phyloP scores from a whole-genome alignment of 805 yeast species.

The Candida yuanshanica region DNA sequence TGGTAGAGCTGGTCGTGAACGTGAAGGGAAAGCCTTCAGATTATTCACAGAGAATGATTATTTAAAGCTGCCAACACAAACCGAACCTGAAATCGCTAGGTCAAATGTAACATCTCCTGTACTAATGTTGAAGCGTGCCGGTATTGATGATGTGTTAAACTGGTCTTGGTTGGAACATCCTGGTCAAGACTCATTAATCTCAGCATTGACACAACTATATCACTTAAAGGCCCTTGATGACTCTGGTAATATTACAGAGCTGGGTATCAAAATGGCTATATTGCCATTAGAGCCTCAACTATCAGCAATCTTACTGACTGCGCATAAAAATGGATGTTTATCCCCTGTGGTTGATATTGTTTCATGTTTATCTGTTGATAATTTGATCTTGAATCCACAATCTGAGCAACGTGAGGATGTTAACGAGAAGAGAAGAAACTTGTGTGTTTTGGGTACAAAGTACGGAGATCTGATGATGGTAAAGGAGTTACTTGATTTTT shows the following conservation, averaged over 20 bases:
- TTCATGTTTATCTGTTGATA: slow-evolving; percentile 90
- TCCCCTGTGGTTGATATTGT: slow-evolving; percentile 79
- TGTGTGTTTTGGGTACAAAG: slow-evolving; percentile 63
- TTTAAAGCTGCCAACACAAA: slow-evolving; percentile 58
- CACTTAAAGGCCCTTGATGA: slow-evolving; percentile 76
- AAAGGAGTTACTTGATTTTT: slow-evolving; percentile 69
- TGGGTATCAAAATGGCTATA: slow-evolving; percentile 84
- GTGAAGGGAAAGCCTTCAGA: slow-evolving; percentile 83
- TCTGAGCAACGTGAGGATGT: slow-evolving; percentile 81
- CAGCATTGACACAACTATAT: slow-evolving; percentile 75
- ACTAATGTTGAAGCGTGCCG: slow-evolving; percentile 74
- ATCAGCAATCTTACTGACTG: slow-evolving; percentile 76
- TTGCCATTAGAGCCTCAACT: slow-evolving; percentile 91
- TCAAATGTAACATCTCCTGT: slow-evolving; percentile 83
- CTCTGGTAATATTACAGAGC: slow-evolving; percentile 64
- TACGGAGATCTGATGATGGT: slow-evolving; percentile 82
- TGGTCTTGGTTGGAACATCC: slow-evolving; percentile 97
- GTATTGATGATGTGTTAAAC: slow-evolving; percentile 73
- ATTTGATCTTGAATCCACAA: slow-evolving; percentile 72
- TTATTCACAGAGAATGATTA: slow-evolving; percentile 74
- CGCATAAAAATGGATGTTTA: slow-evolving; percentile 48
- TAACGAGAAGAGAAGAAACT: slow-evolving; percentile 63
- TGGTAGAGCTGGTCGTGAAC: slow-evolving; percentile 99
- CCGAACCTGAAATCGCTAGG: slow-evolving; percentile 90
- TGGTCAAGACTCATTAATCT: slow-evolving; percentile 64